Percentiles rank a stretch among this genome's conserved stretches.
Conservation (phyloP, 2,329 filamentous ascomycete species). For the Colletotrichum camelliae region DNA sequence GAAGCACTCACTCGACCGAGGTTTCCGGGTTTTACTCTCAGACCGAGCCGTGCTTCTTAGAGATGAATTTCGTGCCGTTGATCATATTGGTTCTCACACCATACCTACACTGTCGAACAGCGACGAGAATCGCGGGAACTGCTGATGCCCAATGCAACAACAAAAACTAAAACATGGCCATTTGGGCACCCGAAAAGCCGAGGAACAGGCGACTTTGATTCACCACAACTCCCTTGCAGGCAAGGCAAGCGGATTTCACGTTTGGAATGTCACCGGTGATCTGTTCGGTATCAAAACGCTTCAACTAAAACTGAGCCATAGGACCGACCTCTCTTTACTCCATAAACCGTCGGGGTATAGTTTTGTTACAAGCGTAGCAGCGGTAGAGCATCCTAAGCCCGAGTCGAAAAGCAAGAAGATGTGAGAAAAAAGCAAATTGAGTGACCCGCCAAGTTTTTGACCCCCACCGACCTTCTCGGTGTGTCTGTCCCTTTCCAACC, state of each 20-base stretch:
- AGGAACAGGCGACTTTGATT: not conserved
- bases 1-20: not conserved
- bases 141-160: not conserved
- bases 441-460: not conserved
- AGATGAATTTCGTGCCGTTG: not conserved
- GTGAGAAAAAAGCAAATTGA: not conserved
- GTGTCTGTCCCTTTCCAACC: not conserved
- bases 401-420: not conserved
- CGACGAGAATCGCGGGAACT: not conserved
- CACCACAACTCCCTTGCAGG: not conserved
- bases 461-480: not conserved
- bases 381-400: conserved; percentile 1
- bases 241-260: not conserved
- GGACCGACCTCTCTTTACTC: not conserved
- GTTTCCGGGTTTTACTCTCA: not conserved
- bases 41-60: not conserved
- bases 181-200: not conserved
- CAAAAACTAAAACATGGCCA: not conserved
- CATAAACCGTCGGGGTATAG: conserved; percentile 3
- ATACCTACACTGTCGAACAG: not conserved
- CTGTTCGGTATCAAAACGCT: not conserved
- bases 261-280: not conserved
- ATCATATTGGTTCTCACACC: not conserved
- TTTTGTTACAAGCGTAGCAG: not conserved
- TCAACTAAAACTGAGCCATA: not conserved